Percentiles rank a stretch among this genome's conserved stretches.
Conservation (phyloP, 1,284 basidiomycete species). For the Ganoderma boninense region DNA sequence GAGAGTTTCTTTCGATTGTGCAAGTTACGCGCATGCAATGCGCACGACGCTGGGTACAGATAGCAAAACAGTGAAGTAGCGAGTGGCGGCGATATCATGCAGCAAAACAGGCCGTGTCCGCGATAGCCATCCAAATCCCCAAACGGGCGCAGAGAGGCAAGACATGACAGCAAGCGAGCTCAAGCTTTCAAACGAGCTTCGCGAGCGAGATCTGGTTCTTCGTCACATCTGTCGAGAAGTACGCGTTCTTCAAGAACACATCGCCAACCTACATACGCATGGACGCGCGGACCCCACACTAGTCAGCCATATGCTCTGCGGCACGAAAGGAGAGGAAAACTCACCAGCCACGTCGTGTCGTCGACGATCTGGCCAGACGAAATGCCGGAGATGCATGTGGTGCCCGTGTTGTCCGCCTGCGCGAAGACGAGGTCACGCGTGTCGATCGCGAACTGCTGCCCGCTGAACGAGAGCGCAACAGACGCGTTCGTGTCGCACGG, state of each 20-base stretch:
- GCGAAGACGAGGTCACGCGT: constrained; percentile 76
- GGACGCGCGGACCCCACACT: not conserved
- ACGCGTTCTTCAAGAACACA: constrained; percentile 83
- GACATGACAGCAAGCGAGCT: constrained; percentile 17
- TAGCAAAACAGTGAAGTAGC: not conserved
- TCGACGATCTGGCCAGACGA: constrained; percentile 69
- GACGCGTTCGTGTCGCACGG: constrained; percentile 77
- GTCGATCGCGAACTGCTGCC: constrained; percentile 68
- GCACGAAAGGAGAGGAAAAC: constrained; percentile 32
- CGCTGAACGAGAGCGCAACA: constrained; percentile 77
- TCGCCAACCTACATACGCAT: constrained; percentile 58
- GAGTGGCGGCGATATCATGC: not conserved
- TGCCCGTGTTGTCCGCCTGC: constrained; percentile 71
- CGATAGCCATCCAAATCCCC: not conserved
- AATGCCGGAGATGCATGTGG: constrained; percentile 82
- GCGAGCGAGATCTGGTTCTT: constrained; percentile 79
- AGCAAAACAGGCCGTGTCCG: not conserved
- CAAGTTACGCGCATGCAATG: constrained; percentile 6
- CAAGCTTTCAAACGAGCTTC: constrained; percentile 38
- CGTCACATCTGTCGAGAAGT: constrained; percentile 76
- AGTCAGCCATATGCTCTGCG: not conserved
- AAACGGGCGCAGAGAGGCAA: not conserved
- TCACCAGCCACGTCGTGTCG: constrained; percentile 76
- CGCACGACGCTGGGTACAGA: constrained; percentile 2
- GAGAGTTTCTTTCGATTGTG: constrained; percentile 4